Evolutionary conservation across 345 rosid genomes (phyloP), one percentile per base, ranked within the genome.

Genomic region (Syzygium grande): DNA sequence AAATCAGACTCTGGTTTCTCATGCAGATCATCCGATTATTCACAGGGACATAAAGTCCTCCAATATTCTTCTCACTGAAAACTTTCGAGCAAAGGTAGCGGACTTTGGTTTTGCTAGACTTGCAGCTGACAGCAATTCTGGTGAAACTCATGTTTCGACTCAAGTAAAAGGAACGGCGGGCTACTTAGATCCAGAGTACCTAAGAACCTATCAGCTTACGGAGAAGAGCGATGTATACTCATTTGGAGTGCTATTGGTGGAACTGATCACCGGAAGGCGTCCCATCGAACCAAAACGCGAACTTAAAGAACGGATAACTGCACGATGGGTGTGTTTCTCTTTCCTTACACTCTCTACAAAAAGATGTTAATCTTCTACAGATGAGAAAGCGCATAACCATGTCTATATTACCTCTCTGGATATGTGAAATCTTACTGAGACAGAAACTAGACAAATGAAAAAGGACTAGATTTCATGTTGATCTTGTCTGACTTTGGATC

Each of bases 141-240:
- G 98, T 86, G 95, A 92, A 86, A 95, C 99, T 38, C 98, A 96
- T 91, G 97, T 96, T 83, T 98, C 98, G 6, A 98, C 99, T 52
- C 99, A 98, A 93, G 98, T 98, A 86, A 98, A 96, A 93, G 99
- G 98, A 91, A 98, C 99, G 11, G 99, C 96, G 3, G 99, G 99
- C 83, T 98, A 98, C 92, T 89, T 98, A 87, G 99, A 98, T 83
- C 98, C 98, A 1, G 99, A 98, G 87, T 98, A 98, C 92, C 89
- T 98, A 30, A 93, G 90, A 86, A 96, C 99, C 49, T 95, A 96
- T 88, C 98, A 96, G 85, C 95, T 98, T 29, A 98, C 99, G 0
- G 98, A 95, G 87, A 98, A 96, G 92, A 98, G 99, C 58, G 98
- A 98, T 78, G 99, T 98, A 51, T 98, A 94, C 91, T 98, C 99